These are phyloP conservation scores for Nicotiana paniculata DNA, from an alignment of 257 asterid genomes.

Conservation along the genomic window DNA sequence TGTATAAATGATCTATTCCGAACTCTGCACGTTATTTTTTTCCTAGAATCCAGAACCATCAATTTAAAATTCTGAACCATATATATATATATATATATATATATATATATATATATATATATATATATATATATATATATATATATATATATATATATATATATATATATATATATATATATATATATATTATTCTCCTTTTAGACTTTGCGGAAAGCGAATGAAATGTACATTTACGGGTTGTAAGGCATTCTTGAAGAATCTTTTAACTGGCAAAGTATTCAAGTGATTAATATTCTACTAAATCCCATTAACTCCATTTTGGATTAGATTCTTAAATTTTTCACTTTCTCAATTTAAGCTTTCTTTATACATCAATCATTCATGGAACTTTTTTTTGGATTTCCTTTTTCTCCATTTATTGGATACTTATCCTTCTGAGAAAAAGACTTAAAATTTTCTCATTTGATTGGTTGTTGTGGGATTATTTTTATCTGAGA, in stretches of 20 bases:
- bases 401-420: conserved; percentile 4
- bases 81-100: not conserved
- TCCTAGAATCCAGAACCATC: no score
- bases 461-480: not conserved
- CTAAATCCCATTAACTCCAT: conserved; percentile 15
- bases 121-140: conserved; percentile 9
- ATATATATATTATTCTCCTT: conserved; percentile 22
- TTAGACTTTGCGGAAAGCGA: conserved; percentile 28
- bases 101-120: conserved; percentile 9
- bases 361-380: conserved; percentile 14
- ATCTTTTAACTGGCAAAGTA: conserved; percentile 24
- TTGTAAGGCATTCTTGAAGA: conserved; percentile 24
- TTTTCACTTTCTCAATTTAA: not conserved
- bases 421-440: conserved; percentile 9
- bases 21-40: no score
- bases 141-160: not conserved
- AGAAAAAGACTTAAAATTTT: not conserved
- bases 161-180: not conserved
- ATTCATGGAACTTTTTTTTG: conserved; percentile 6
- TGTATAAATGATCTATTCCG: no score
- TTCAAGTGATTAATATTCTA: conserved; percentile 10
- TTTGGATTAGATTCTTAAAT: conserved; percentile 12
- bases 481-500: not conserved
- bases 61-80: no score
- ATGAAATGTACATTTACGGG: conserved; percentile 36